These are phyloP conservation scores for Apophysomyces trapeziformis DNA, from an alignment of 371 early-diverging fungal genomes.

Conservation along the genomic window DNA sequence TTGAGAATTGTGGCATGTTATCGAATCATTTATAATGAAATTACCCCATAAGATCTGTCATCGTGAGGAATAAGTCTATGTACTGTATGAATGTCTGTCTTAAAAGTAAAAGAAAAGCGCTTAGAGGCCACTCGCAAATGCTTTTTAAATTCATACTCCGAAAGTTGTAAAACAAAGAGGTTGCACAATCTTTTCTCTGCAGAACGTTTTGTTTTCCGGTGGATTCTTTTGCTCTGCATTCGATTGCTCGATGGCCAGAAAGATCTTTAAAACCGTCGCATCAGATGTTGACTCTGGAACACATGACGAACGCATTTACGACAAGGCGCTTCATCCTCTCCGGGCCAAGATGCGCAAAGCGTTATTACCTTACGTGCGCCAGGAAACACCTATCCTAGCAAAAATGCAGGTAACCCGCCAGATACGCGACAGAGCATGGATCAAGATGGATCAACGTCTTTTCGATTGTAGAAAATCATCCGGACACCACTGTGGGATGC, in stretches of 20 bases:
- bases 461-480: conserved; percentile 31
- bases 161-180: not conserved
- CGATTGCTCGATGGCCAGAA: conserved; percentile 32
- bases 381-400: conserved; percentile 60
- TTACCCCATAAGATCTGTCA: too few species aligned
- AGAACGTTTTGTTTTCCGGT: not conserved
- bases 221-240: conserved; percentile 5
- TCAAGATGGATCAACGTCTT: not conserved
- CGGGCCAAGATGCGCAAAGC: conserved; percentile 56
- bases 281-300: conserved; percentile 52
- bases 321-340: conserved; percentile 46
- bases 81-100: too few species aligned
- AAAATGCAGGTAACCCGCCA: conserved; percentile 54
- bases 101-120: too few species aligned
- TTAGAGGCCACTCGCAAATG: conserved; percentile 4
- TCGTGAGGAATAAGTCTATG: too few species aligned
- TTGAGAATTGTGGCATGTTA: too few species aligned
- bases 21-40: too few species aligned
- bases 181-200: not conserved
- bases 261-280: conserved; percentile 43
- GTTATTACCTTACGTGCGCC: conserved; percentile 56
- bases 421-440: not conserved
- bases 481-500: conserved; percentile 57
- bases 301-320: conserved; percentile 51
- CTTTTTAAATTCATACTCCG: not conserved